phyloP scores from a whole-genome alignment of 495 filamentous ascomycete genomes.

The Amniculicola lignicola region DNA sequence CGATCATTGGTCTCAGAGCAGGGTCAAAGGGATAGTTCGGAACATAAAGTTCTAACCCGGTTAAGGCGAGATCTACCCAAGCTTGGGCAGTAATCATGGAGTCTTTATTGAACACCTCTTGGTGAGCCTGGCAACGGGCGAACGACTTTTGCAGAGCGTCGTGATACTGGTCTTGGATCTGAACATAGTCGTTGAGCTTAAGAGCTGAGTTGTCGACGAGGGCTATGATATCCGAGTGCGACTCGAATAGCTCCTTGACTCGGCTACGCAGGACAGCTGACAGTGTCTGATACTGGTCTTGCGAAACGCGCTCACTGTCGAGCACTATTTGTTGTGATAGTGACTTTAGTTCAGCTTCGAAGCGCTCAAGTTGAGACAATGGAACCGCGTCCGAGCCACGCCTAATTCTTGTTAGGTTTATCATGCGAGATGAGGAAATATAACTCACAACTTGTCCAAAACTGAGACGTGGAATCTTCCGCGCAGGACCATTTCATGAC shows the following conservation, averaged over 20 bases:
- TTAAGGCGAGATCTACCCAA: constrained; percentile 47
- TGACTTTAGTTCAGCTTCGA: constrained; percentile 63
- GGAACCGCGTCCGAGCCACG: constrained; percentile 52
- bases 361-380: constrained; percentile 59
- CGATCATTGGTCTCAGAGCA: constrained; percentile 69
- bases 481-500: constrained; percentile 45
- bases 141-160: neutral
- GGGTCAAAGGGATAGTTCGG: constrained; percentile 86
- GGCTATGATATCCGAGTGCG: constrained; percentile 8
- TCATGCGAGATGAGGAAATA: too few relatives aligned
- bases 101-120: neutral
- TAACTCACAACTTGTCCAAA: constrained; percentile 49
- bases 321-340: constrained; percentile 47
- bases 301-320: constrained; percentile 32
- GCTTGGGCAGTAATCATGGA: constrained; percentile 39
- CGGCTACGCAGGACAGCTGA: neutral
- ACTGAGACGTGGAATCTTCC: constrained; percentile 55
- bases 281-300: constrained; percentile 27
- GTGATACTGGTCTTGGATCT: constrained; percentile 4
- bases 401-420: too few relatives aligned
- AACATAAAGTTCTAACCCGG: constrained; percentile 68
- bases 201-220: neutral
- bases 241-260: constrained; percentile 7
- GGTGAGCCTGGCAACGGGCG: neutral
- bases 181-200: neutral